These are phyloP conservation scores for Sisymbrium irio DNA, from an alignment of 345 rosid genomes.

Conservation along the genomic window DNA sequence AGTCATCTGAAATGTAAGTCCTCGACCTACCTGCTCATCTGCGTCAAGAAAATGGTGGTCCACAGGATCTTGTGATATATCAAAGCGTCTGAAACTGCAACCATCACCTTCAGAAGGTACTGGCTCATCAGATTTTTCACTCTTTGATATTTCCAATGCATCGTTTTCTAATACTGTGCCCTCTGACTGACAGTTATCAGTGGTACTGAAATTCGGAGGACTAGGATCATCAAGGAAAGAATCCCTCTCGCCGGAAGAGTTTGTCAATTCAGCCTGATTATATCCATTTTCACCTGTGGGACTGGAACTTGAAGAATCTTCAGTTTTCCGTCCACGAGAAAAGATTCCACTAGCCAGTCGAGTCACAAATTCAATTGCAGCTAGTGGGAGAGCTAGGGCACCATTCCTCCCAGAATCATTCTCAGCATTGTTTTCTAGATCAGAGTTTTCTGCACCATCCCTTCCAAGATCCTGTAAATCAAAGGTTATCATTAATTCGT, in stretches of 20 bases:
- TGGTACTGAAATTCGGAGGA: slow-evolving; percentile 42
- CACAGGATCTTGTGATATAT: slow-evolving; percentile 65
- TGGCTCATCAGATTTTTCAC: slow-evolving; percentile 39
- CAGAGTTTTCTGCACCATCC: slow-evolving; percentile 42
- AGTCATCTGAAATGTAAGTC: slow-evolving; percentile 4
- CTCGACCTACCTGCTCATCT: slow-evolving; percentile 58
- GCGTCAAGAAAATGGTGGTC: slow-evolving; percentile 80
- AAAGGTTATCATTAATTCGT: slow-evolving; percentile 22
- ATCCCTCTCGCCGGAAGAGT: slow-evolving; percentile 36
- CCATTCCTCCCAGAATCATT: slow-evolving; percentile 59
- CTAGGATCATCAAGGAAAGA: slow-evolving; percentile 41
- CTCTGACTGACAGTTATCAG: slow-evolving; percentile 38
- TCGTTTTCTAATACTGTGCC: slow-evolving; percentile 19
- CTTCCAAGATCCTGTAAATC: slow-evolving; percentile 50
- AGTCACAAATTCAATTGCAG: slow-evolving; percentile 83
- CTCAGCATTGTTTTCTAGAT: slow-evolving; percentile 40
- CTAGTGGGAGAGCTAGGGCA: slow-evolving; percentile 78
- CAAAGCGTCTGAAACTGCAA: slow-evolving; percentile 67
- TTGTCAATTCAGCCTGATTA: slow-evolving; percentile 31
- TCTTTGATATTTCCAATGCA: slow-evolving; percentile 39
- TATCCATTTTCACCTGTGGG: slow-evolving; percentile 45
- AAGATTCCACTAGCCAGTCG: slow-evolving; percentile 84
- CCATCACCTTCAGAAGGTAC: slow-evolving; percentile 37
- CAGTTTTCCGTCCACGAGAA: slow-evolving; percentile 61
- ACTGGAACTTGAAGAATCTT: slow-evolving; percentile 46